Evolutionary conservation across 345 rosid genomes (phyloP), one percentile per base, ranked within the genome.

Genomic region (Corymbia maculata): DNA sequence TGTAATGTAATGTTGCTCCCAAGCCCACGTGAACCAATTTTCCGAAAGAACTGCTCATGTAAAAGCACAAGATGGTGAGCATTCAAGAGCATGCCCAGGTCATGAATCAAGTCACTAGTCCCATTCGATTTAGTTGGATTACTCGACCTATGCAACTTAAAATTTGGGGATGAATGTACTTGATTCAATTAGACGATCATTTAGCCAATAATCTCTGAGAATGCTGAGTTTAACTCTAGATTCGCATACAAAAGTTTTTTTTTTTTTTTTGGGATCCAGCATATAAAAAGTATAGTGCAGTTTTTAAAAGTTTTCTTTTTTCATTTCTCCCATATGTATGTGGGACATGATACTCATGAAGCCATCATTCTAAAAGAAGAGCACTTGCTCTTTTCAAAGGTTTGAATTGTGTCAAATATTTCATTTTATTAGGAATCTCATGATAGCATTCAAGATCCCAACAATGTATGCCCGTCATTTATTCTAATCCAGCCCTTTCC

Each of bases 71-170:
- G 84, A 75, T 36, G 84, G 26, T 26, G 49, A 12, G 42, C 49
- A 5, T 19, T 42, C 0, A 2, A 10, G 84, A 75, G 13, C 1
- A 1, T 21, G 15, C 45, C 49, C 1, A 14, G 1, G 49, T 75
- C 49, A 9, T 12, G 4, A 44, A 42, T 19, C 45, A 6, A 75
- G 15, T 42, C 13, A 10, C 84, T 9, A 19, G 84, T 1, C 2
- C 0, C 28, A 0, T 75, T 70, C 7, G 82, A 19, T 36, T 36
- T 70, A 70, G 47, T 75, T 75, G 49, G 14, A 36, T 21, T 19
- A 19, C 84, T 75, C 8, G 12, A 44, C 9, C 47, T 75, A 19
- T 19, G 6, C 13, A 36, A 75, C 49, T 75, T 42, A 75, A 75
- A 42, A 75, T 75, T 30, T 2, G 1, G 28, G 15, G 84, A 75